These are phyloP conservation scores for Tinospora cordifolia DNA, from an alignment of 164 flowering plant genomes.

Conservation along the genomic window DNA sequence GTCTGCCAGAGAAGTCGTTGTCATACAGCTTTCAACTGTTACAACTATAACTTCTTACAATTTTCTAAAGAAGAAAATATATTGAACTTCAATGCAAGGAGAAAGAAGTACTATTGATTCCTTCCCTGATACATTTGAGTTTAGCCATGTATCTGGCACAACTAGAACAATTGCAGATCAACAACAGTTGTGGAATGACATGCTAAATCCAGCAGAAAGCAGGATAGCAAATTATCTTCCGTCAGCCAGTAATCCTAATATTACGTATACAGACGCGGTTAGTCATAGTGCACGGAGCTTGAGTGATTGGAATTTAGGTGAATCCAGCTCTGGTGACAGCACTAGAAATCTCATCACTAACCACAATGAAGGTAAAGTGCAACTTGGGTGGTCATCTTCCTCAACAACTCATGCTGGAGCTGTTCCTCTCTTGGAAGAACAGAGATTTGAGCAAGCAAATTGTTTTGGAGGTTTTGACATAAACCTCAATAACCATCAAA, in stretches of 20 bases:
- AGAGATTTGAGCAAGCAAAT: slow-evolving; percentile 25
- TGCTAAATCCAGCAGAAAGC: slow-evolving; percentile 32
- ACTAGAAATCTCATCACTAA: slow-evolving; percentile 19
- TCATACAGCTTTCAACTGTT: background rate
- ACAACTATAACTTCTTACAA: background rate
- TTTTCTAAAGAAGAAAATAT: background rate
- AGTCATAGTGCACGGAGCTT: slow-evolving; percentile 28
- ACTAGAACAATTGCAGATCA: slow-evolving; percentile 29
- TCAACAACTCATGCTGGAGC: background rate
- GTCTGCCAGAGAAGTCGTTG: slow-evolving; percentile 1
- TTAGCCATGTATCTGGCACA: slow-evolving; percentile 43
- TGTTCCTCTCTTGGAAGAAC: slow-evolving; percentile 28
- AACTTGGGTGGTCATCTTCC: background rate
- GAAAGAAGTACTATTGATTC: slow-evolving; percentile 35
- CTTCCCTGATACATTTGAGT: slow-evolving; percentile 38
- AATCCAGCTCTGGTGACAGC: slow-evolving; percentile 40
- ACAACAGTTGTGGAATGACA: slow-evolving; percentile 33
- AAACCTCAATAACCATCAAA: slow-evolving; percentile 22
- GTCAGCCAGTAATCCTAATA: slow-evolving; percentile 26
- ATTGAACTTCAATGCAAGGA: slow-evolving; percentile 42
- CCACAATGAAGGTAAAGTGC: slow-evolving; percentile 29
- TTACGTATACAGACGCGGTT: slow-evolving; percentile 22
- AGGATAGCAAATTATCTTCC: slow-evolving; percentile 27
- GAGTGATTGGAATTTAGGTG: slow-evolving; percentile 29
- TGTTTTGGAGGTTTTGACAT: slow-evolving; percentile 24